Base-by-base conservation (phyloP, 106 monocot species). In the Platanthera zijinensis region DNA sequence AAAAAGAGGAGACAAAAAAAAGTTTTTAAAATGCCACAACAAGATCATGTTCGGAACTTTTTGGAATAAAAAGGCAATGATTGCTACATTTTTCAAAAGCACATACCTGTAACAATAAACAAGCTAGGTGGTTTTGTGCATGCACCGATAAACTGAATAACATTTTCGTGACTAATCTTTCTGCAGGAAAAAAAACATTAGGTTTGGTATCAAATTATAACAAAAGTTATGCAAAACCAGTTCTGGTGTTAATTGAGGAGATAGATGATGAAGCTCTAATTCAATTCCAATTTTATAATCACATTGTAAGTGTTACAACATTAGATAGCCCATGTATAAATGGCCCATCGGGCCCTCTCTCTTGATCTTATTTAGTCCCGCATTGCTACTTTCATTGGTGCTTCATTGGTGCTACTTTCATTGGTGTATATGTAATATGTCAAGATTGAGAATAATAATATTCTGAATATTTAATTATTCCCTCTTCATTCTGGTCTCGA, bases 131-230 rank as follows among this genome's bases (percentile, higher is more conserved):
- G 75, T 13, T 57, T 70, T 47, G 81, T 76, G 57, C 70, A 78
- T 70, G 78, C 78, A 70, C 78, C 78, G 52, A 69, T 47, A 78
- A 78, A 78, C 21, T 51, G 52, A 52, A 78, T 69, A 17, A 78
- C 78, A 78, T 78, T 78, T 49, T 66, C 69, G 39, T 78, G 78
- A 52, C 66, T 51, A 45, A 78, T 69, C 66, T 78, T 51, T 46
- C 77, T 68, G 77, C 66, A 67, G 12, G 9, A 3, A 32, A 11
- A 32, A 66, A 4, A 6, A 62, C 8, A 21, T 62, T 62, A 21
- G 62, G 22, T 62, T 62, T 22, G 22, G 15, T 21, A 62, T 25
- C 62, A 62, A 21, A 62, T 21, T 21, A 62, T 21, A 62, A 62
- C 62, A 62, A 22, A 62, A 28, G 56, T 56, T 62, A 17, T 10